Base-by-base conservation (phyloP, 371 early-diverging fungal genomes). In the Mucor saturninus region DNA sequence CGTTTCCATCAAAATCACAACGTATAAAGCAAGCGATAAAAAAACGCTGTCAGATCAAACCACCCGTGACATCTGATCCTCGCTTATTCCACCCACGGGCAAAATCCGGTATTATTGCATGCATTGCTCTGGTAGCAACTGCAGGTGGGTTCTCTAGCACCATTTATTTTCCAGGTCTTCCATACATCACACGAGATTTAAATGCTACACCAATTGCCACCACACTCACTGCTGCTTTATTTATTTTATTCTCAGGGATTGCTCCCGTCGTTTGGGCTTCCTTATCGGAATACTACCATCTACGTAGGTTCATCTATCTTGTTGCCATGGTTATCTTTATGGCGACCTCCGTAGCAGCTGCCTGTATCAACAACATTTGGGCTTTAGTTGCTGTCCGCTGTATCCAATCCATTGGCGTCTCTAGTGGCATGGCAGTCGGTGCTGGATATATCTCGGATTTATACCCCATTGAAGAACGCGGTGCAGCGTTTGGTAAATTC, bases 371-470 rank as follows among this genome's bases (percentile, higher is more conserved):
- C 5, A 85, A 69, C n/a, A 83, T 90, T 21, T 71, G 81, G 40
- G 65, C 79, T 6, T 75, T 93, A 2, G 79, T 90, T 21, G 75
- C 75, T 2, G 74, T 90, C 29, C 86, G 93, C 1, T 71, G 85
- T 10, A 59, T 93, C 35, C 93, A 93, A 67, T 69, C 90, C 15
- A 67, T 80, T 28, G 92, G 92, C 7, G 77, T 87, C 3, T 86
- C 89, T 9, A 84, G 84, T 21, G 85, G 81, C 11, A 76, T 81
- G 49, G 73, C 85, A 11, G 76, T 90, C 4, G 89, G 90, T 2
- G 85, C 86, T 4, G 91, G 69, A 1, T 63, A 63, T 43, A 63
- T 56, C 15, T 50, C 32, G 6, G 64, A 68, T 52, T 42, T 56
- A 15, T 73, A 65, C 31, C 60, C 62, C 10, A 59, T 68, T 43